Conservation (phyloP, 2,329 filamentous ascomycete genomes). For the Ophiocordyceps sinensis region DNA sequence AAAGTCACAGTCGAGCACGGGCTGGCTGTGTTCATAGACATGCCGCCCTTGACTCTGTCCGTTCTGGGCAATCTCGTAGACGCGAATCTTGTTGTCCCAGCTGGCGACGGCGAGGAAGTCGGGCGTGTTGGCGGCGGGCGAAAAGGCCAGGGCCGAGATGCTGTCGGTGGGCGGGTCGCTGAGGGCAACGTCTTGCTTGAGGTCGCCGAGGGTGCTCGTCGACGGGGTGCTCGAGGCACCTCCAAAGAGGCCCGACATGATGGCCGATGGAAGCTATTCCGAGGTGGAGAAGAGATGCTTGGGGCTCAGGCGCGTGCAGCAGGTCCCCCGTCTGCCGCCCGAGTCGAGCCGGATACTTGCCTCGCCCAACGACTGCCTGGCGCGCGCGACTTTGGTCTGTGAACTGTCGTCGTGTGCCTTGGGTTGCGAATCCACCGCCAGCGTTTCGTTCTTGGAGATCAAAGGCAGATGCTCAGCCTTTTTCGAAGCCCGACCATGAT, state of each 20-base stretch:
- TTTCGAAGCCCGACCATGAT: background rate
- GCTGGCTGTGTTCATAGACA: constrained; percentile 71
- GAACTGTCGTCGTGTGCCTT: background rate
- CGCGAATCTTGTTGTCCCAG: constrained; percentile 96
- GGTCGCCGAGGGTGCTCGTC: constrained; percentile 70
- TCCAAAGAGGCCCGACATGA: constrained; percentile 53
- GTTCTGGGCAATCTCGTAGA: constrained; percentile 75
- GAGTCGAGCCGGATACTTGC: background rate
- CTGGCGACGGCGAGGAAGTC: constrained; percentile 83
- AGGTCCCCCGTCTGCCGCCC: background rate
- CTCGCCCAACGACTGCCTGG: background rate
- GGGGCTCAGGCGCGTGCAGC: background rate
- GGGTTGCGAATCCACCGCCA: background rate
- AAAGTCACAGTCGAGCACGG: constrained; percentile 76
- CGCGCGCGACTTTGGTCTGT: background rate
- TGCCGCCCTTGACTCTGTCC: constrained; percentile 77
- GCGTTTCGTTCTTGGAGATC: no score
- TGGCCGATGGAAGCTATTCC: constrained; percentile 6
- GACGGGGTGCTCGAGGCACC: constrained; percentile 36
- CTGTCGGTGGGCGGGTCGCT: constrained; percentile 71
- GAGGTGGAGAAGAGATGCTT: background rate
- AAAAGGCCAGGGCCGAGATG: constrained; percentile 79
- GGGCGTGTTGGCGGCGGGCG: constrained; percentile 36
- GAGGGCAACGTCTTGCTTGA: constrained; percentile 76
- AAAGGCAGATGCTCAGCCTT: background rate